Conservation (phyloP, 2,329 filamentous ascomycete species). For the Cercospora zeina region DNA sequence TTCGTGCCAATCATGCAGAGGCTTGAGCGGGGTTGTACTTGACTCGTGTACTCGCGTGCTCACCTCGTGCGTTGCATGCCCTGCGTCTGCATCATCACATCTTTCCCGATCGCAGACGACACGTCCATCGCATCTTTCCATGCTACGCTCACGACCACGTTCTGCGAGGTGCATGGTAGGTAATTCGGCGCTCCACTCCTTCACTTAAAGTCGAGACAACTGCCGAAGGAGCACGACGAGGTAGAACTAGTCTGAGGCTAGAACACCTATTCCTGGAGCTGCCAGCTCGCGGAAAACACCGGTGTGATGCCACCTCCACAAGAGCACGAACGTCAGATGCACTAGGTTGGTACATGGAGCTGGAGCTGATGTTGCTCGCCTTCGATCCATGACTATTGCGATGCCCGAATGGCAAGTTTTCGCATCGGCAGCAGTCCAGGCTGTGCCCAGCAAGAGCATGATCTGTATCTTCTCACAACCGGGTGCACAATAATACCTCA, state of each 20-base stretch:
- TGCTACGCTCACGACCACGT: not conserved
- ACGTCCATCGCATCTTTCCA: no score
- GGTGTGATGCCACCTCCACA: not conserved
- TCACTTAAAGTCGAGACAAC: not conserved
- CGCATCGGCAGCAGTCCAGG: not conserved
- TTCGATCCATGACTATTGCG: not conserved
- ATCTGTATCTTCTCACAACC: not conserved
- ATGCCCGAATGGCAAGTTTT: not conserved
- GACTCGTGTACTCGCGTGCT: not conserved
- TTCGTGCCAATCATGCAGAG: not conserved
- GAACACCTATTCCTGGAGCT: not conserved
- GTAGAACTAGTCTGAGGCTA: not conserved
- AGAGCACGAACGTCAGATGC: not conserved
- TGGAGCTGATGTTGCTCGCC: not conserved
- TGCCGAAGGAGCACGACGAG: not conserved
- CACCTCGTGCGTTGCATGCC: not conserved
- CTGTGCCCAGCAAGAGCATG: not conserved
- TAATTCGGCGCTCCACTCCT: not conserved
- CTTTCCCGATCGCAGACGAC: no score
- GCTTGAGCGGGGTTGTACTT: not conserved
- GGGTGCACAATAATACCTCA: not conserved
- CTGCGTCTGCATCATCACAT: not conserved
- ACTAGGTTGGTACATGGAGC: not conserved
- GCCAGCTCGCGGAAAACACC: not conserved
- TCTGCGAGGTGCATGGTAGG: not conserved